Evolutionary conservation across 345 rosid species (phyloP).

Genomic region (Syzygium aromaticum): DNA sequence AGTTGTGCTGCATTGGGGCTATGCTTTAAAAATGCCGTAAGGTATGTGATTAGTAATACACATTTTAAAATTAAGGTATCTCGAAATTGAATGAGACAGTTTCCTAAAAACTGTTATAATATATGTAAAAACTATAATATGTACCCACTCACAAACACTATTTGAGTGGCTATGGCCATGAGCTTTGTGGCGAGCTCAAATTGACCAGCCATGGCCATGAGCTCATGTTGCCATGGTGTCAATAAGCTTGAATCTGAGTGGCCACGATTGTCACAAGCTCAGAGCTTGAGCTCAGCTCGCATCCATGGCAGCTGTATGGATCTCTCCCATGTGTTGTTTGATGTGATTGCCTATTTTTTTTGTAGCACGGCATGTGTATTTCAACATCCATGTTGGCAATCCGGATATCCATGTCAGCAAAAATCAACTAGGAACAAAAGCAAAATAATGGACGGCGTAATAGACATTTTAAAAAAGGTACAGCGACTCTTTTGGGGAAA

Average conservation of each 20-base stretch:
- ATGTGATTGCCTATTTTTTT: neutral
- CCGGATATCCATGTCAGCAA: neutral
- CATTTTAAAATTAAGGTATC: neutral
- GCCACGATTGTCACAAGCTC: neutral
- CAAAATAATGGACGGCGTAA: neutral
- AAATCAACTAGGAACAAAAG: neutral
- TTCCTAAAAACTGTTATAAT: too few relatives aligned
- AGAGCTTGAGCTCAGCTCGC: neutral
- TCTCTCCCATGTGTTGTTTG: neutral
- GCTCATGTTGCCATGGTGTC: neutral
- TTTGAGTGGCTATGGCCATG: neutral
- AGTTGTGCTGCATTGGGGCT: too few relatives aligned
- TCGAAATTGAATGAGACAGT: neutral
- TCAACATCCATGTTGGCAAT: neutral
- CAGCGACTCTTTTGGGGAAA: neutral
- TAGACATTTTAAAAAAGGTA: neutral
- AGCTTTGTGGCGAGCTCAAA: neutral
- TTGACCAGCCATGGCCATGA: neutral
- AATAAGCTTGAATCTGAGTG: neutral
- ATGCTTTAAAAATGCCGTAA: too few relatives aligned
- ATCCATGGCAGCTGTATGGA: neutral
- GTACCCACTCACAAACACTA: neutral
- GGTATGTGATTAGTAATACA: too few relatives aligned
- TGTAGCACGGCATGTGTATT: neutral
- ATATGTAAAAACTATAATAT: too few relatives aligned